phyloP scores from a whole-genome alignment of 768 basidiomycete genomes.

The Trametes elegans region DNA sequence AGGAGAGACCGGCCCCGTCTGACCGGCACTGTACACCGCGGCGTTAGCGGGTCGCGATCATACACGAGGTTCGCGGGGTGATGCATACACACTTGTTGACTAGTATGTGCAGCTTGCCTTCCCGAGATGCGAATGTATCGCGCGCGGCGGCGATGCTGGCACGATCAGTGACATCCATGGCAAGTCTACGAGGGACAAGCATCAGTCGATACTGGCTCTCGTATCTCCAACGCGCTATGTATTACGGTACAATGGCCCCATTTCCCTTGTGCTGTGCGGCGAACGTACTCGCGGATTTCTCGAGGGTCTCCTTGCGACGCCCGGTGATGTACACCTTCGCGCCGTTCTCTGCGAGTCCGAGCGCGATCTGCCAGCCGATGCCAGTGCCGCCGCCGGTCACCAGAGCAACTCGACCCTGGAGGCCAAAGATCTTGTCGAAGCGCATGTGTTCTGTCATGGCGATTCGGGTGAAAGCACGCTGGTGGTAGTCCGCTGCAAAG shows the following conservation, averaged over 20 bases:
- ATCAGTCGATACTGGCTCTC: not conserved
- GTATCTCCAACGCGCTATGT: constrained; percentile 17
- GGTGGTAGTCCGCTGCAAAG: too few species aligned
- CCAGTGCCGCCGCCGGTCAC: constrained; percentile 51
- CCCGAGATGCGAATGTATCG: constrained; percentile 49
- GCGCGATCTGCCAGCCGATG: constrained; percentile 64
- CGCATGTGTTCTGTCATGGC: constrained; percentile 15
- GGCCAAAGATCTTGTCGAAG: constrained; percentile 34
- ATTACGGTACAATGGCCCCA: constrained; percentile 61
- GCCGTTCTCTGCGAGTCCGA: constrained; percentile 72
- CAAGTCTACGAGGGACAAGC: constrained; percentile 39
- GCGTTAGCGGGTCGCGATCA: not conserved
- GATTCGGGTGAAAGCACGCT: too few species aligned
- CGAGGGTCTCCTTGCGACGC: constrained; percentile 61
- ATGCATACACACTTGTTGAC: constrained; percentile 80
- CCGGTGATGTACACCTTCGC: constrained; percentile 82
- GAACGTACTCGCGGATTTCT: constrained; percentile 43
- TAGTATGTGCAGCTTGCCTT: constrained; percentile 74
- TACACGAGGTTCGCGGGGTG: not conserved
- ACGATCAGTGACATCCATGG: constrained; percentile 72
- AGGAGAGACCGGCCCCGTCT: constrained; percentile 58
- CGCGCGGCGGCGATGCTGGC: constrained; percentile 60
- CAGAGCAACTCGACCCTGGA: constrained; percentile 54
- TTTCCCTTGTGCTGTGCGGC: constrained; percentile 42
- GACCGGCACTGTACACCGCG: constrained; percentile 57